Evolutionary conservation across 106 monocot species (phyloP).

Genomic region (Phalaenopsis equestris): DNA sequence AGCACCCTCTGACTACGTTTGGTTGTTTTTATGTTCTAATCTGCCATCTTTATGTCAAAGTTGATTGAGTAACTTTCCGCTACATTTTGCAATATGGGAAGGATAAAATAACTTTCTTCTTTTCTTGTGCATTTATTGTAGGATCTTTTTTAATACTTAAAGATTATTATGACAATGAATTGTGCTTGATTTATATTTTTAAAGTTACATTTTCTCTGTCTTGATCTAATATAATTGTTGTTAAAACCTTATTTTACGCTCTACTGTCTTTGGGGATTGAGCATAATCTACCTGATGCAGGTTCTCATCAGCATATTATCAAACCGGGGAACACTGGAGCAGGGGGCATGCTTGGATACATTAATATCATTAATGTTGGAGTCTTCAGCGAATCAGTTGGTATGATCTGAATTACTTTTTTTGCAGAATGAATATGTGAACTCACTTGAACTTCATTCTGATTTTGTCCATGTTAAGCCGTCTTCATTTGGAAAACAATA

Average conservation of each 20-base stretch:
- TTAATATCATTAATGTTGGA: constrained; percentile 83
- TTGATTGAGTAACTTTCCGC: no score
- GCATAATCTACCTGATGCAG: constrained; percentile 33
- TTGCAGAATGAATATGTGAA: neutral
- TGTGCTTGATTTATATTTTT: neutral
- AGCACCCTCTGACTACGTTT: no score
- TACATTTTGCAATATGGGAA: neutral
- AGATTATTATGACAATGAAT: neutral
- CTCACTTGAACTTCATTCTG: neutral
- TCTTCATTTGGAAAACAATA: neutral
- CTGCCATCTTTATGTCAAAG: no score
- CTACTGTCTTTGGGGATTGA: neutral
- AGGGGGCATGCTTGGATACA: constrained; percentile 84
- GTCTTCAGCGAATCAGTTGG: constrained; percentile 73
- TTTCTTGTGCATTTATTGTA: neutral
- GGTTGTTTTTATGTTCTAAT: no score
- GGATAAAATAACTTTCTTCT: neutral
- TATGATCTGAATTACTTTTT: constrained; percentile 20
- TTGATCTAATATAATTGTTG: neutral
- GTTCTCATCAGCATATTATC: constrained; percentile 71
- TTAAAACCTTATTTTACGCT: neutral
- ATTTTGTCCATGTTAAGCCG: neutral
- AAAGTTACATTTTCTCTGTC: neutral
- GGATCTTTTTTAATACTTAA: neutral
- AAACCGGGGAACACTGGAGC: constrained; percentile 60